A percentile compares a stretch with the other conserved stretches of the same genome.
phyloP scores from a whole-genome alignment of 106 monocot species.

The Triglochin maritima region DNA sequence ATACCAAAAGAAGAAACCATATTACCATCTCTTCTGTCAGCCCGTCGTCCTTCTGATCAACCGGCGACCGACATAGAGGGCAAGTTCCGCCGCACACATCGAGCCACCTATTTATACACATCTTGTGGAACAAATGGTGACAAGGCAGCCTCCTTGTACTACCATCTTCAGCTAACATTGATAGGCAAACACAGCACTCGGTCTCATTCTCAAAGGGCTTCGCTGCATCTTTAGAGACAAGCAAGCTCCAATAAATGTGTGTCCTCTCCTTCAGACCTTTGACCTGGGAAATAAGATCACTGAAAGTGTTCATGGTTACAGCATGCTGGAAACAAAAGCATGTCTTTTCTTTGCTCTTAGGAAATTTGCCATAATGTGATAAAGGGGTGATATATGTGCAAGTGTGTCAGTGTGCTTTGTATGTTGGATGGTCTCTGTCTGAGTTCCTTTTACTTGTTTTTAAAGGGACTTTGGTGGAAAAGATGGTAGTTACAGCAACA shows the following conservation, averaged over 20 bases:
- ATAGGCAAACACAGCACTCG: constrained; percentile 43
- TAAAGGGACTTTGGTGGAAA: too few species aligned
- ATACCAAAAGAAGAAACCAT: constrained; percentile 35
- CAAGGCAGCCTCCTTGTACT: constrained; percentile 33
- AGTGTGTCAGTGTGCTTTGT: neutral
- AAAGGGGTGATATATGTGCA: neutral
- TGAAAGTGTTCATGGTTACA: neutral
- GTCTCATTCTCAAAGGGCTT: neutral
- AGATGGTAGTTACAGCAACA: too few species aligned
- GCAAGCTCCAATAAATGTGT: neutral
- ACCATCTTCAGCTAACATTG: constrained; percentile 22
- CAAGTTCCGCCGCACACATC: constrained; percentile 33
- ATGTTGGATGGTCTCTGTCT: too few species aligned
- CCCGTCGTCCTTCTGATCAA: constrained; percentile 10
- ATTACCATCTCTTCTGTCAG: constrained; percentile 43
- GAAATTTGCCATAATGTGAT: neutral
- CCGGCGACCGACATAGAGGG: constrained; percentile 42
- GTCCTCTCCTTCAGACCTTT: neutral
- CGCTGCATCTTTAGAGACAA: neutral
- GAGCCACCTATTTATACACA: constrained; percentile 50
- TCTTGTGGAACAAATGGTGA: constrained; percentile 41
- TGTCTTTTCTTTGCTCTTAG: neutral
- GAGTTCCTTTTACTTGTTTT: too few species aligned
- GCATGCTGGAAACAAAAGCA: neutral
- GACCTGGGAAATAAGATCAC: neutral